Conservation (phyloP, 2,329 filamentous ascomycete genomes). For the Penicillium glabrum region DNA sequence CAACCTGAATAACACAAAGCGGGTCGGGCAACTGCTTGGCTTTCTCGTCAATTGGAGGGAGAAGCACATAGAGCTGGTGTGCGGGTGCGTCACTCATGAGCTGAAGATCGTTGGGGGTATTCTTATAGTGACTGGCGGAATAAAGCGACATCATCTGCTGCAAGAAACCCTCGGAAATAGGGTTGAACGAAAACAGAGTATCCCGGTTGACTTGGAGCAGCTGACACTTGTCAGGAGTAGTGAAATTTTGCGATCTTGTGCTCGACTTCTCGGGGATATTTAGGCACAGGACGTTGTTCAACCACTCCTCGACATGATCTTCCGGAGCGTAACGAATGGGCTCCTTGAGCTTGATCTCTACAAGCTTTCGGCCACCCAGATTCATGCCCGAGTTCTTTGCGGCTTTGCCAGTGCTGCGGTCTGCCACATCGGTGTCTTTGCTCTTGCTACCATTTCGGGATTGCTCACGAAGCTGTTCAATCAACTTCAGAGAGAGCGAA, state of each 20-base stretch:
- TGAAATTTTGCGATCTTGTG: slow-evolving; percentile 72
- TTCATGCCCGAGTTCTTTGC: slow-evolving; percentile 62
- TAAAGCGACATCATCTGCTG: slow-evolving; percentile 98
- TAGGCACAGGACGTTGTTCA: slow-evolving; percentile 89
- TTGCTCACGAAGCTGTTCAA: slow-evolving; percentile 94
- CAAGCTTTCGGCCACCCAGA: slow-evolving; percentile 71
- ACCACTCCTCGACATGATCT: slow-evolving; percentile 91
- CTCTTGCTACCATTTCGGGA: slow-evolving; percentile 65
- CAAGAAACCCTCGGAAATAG: slow-evolving; percentile 92
- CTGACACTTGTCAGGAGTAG: slow-evolving; percentile 88
- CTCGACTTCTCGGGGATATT: slow-evolving; percentile 55
- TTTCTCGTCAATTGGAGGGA: slow-evolving; percentile 77
- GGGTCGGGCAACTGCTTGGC: slow-evolving; percentile 83
- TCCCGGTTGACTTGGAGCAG: slow-evolving; percentile 93
- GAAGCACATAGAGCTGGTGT: slow-evolving; percentile 92
- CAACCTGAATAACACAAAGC: slow-evolving; percentile 90
- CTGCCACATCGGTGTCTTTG: slow-evolving; percentile 66
- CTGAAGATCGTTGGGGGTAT: slow-evolving; percentile 96
- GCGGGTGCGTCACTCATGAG: slow-evolving; percentile 97
- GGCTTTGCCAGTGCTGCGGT: slow-evolving; percentile 74
- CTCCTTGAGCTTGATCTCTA: slow-evolving; percentile 89
- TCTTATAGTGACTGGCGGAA: slow-evolving; percentile 97
- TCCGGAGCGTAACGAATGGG: slow-evolving; percentile 93
- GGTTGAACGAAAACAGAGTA: slow-evolving; percentile 96
- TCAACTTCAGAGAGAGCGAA: slow-evolving; percentile 91